These are phyloP conservation scores for Picea mariana DNA, from an alignment of 83 land plant species.

Conservation along the genomic window DNA sequence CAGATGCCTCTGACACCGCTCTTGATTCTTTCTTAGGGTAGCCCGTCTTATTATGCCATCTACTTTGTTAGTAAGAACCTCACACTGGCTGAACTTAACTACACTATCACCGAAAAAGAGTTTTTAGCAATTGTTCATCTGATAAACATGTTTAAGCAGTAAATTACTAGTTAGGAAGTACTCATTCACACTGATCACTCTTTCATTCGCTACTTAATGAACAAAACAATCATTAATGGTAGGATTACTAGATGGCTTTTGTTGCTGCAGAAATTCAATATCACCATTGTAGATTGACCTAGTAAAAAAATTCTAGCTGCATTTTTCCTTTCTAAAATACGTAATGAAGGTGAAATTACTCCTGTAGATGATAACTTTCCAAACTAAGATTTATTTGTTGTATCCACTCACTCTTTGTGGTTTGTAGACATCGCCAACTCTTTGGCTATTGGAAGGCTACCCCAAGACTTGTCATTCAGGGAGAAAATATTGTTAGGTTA, in stretches of 20 bases:
- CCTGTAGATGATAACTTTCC: background rate
- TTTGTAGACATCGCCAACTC: background rate
- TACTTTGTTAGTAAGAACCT: no score
- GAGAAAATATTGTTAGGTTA: background rate
- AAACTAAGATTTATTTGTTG: background rate
- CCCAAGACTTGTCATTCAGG: background rate
- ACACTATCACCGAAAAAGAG: no score
- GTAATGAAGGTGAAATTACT: background rate
- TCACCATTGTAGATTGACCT: background rate
- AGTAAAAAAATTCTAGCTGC: background rate
- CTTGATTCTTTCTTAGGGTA: background rate
- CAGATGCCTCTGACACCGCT: no score
- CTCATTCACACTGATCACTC: background rate
- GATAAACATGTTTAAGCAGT: background rate
- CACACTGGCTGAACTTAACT: no score
- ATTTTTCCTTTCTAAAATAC: background rate
- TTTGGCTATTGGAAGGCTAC: background rate
- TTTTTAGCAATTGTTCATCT: no score
- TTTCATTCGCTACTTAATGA: background rate
- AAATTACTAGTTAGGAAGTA: background rate
- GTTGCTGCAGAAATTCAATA: background rate
- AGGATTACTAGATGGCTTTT: background rate
- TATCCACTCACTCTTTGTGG: background rate
- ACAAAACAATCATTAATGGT: background rate
- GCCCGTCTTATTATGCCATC: background rate